A percentile compares a stretch with the other conserved stretches of the same genome.
phyloP scores from a whole-genome alignment of 1,284 basidiomycete species.

The Puccinia coronata region DNA sequence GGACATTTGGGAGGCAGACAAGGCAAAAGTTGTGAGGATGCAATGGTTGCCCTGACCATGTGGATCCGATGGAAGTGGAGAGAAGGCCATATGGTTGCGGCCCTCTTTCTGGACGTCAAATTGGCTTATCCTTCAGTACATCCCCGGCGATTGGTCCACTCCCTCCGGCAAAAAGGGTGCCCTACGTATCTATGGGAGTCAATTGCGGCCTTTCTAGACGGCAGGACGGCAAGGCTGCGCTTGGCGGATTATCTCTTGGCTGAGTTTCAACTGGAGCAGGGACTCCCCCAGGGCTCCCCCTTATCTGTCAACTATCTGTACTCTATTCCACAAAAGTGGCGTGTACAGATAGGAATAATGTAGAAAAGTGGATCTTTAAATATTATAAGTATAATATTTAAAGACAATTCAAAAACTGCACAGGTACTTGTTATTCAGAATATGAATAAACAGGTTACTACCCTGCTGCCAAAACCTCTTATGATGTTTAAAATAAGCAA shows the following conservation, averaged over 20 bases:
- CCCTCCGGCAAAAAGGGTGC: slow-evolving; percentile 4
- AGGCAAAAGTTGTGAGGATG: neutral
- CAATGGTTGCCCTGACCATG: neutral
- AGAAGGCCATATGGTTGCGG: neutral
- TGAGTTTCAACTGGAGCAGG: neutral
- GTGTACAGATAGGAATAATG: too few species aligned
- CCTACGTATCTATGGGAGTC: slow-evolving; percentile 6
- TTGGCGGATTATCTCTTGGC: neutral
- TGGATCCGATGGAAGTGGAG: slow-evolving; percentile 31
- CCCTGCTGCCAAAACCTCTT: too few species aligned
- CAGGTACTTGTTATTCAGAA: too few species aligned
- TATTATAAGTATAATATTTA: too few species aligned
- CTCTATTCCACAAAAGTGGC: too few species aligned
- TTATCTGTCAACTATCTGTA: too few species aligned
- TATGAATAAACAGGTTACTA: too few species aligned
- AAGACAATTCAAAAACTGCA: too few species aligned
- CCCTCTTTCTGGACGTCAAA: slow-evolving; percentile 25
- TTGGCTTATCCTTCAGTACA: slow-evolving; percentile 13
- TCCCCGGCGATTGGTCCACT: neutral
- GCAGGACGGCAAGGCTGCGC: neutral
- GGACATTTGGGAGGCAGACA: slow-evolving; percentile 29
- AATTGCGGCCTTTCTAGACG: neutral
- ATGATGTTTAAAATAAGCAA: too few species aligned
- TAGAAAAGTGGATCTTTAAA: too few species aligned
- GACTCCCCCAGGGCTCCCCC: slow-evolving; percentile 27